Percentiles rank a stretch among this genome's conserved stretches.
phyloP scores from a whole-genome alignment of 2,329 filamentous ascomycete species.

The Penicillium griseofulvum region DNA sequence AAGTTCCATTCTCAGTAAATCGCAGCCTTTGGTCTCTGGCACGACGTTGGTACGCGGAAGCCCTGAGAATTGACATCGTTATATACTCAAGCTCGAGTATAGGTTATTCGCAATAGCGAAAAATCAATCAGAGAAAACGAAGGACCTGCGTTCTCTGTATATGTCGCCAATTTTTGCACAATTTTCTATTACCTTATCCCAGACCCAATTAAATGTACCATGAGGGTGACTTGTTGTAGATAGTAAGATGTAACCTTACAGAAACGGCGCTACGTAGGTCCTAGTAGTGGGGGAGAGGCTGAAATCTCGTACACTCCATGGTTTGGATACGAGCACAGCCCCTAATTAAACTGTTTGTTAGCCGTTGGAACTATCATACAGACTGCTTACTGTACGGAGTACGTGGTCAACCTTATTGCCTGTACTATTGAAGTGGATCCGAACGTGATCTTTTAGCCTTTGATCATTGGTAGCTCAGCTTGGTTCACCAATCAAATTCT shows the following conservation, averaged over 20 bases:
- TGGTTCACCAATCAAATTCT: background rate
- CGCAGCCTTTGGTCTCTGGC: conserved; percentile 2
- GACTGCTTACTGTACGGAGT: conserved; percentile 4
- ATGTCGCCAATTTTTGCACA: background rate
- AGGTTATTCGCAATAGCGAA: background rate
- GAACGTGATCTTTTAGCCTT: background rate
- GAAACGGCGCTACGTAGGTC: background rate
- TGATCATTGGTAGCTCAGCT: background rate
- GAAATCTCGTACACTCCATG: background rate
- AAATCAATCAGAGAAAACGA: background rate
- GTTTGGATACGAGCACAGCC: background rate
- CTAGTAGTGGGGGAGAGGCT: background rate
- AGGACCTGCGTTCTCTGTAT: background rate
- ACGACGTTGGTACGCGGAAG: background rate
- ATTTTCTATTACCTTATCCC: background rate
- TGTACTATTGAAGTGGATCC: background rate
- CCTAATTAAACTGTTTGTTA: background rate
- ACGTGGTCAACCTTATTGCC: background rate
- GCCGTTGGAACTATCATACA: background rate
- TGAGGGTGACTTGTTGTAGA: background rate
- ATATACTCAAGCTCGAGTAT: background rate
- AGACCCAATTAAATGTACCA: background rate
- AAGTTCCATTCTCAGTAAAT: conserved; percentile 32
- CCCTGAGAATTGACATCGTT: background rate
- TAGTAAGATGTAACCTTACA: conserved; percentile 4